A percentile compares a stretch with the other conserved stretches of the same genome.
These are phyloP conservation scores for Talaromyces rugulosus DNA, from an alignment of 2,329 filamentous ascomycete genomes.

Conservation along the genomic window DNA sequence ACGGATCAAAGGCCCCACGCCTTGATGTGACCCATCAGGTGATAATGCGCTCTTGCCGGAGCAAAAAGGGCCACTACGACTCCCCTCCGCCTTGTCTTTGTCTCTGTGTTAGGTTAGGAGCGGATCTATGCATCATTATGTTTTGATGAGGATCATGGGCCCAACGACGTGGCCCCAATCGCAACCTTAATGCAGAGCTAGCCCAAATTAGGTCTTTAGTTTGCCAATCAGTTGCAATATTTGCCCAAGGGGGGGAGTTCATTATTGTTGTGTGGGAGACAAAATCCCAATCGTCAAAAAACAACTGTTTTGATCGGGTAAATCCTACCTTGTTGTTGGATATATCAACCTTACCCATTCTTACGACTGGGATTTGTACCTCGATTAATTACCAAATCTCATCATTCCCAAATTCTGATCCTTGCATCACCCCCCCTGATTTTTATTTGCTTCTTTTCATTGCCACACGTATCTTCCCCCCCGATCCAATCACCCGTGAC, in stretches of 20 bases:
- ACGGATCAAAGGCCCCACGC: background rate
- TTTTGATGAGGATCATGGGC: constrained; percentile 21
- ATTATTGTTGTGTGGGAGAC: background rate
- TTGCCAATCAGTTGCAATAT: background rate
- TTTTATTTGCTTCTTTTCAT: constrained; percentile 1
- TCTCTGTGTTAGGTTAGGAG: background rate
- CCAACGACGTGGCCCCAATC: constrained; percentile 42
- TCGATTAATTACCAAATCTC: background rate
- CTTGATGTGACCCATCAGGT: constrained; percentile 3
- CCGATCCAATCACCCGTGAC: constrained; percentile 16
- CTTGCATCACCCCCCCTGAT: constrained; percentile 9
- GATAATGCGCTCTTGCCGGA: constrained; percentile 12
- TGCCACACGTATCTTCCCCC: constrained; percentile 2
- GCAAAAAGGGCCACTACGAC: constrained; percentile 6
- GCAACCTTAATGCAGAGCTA: constrained; percentile 24
- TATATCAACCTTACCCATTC: constrained; percentile 1
- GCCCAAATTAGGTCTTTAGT: constrained; percentile 16
- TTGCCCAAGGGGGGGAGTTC: background rate
- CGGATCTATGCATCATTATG: background rate
- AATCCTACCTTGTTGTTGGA: background rate
- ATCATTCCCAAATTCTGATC: constrained; percentile 2
- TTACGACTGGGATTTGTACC: background rate
- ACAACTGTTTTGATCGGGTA: background rate
- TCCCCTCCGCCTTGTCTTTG: background rate
- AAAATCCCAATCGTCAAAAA: background rate